These are phyloP conservation scores for Scutellaria minor DNA, from an alignment of 257 asterid species.

Conservation along the genomic window DNA sequence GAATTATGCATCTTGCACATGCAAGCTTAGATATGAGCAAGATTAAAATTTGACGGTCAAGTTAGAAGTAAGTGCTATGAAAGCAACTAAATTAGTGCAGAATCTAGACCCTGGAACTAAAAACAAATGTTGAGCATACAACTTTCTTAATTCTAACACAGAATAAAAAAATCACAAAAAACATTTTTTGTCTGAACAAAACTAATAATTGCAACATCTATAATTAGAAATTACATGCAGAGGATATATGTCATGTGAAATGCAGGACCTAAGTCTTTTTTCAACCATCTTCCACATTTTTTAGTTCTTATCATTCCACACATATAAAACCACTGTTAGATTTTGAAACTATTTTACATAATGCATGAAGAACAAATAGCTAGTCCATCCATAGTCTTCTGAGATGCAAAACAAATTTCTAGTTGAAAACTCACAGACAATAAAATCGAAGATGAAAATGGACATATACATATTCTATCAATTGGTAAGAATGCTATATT, in stretches of 20 bases:
- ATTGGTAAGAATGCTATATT: background rate
- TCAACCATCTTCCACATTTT: background rate
- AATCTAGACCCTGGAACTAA: too few species aligned
- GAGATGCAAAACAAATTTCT: background rate
- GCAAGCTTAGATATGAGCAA: conserved; percentile 1
- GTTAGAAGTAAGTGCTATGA: background rate
- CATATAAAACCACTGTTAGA: background rate
- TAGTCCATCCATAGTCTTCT: background rate
- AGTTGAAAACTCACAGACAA: background rate
- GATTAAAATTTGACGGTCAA: background rate
- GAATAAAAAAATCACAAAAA: background rate
- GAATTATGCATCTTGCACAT: background rate
- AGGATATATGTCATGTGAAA: conserved; percentile 7
- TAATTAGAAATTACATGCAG: conserved; percentile 1
- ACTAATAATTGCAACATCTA: conserved; percentile 11
- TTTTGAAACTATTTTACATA: background rate
- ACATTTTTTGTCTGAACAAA: background rate
- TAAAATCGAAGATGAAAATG: background rate
- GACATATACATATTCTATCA: background rate
- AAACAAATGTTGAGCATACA: background rate
- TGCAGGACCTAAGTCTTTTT: background rate
- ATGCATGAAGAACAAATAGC: background rate
- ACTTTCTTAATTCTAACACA: background rate
- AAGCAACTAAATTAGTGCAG: background rate
- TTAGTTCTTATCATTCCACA: background rate